Evolutionary conservation across 2,329 filamentous ascomycete genomes (phyloP).

Genomic region (Aaosphaeria arxii): DNA sequence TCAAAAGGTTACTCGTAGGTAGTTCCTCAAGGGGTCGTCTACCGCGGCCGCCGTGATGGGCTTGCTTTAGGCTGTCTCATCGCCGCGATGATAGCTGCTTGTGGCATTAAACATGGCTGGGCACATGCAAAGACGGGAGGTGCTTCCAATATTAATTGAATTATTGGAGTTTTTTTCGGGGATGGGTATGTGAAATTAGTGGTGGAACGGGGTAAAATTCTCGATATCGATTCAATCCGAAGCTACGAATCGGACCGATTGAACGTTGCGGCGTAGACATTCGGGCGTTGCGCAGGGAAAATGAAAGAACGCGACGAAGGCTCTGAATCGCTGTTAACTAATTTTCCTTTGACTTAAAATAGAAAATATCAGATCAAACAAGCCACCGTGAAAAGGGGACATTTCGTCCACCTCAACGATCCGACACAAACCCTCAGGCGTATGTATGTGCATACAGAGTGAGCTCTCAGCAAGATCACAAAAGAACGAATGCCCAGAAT

Average conservation of each 20-base stretch:
- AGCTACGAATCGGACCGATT: neutral
- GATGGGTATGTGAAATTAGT: too few species aligned
- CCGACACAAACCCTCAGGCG: neutral
- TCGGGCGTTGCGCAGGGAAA: too few species aligned
- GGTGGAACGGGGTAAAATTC: neutral
- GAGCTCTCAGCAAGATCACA: neutral
- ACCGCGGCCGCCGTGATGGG: conserved; percentile 4
- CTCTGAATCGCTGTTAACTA: neutral
- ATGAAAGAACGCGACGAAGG: too few species aligned
- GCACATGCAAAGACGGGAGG: neutral
- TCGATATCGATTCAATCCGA: neutral
- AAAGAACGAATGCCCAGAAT: neutral
- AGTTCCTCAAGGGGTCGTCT: too few species aligned
- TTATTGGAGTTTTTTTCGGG: too few species aligned
- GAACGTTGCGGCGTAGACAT: neutral
- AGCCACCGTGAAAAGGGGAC: too few species aligned
- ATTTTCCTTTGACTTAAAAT: neutral
- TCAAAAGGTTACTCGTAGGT: too few species aligned
- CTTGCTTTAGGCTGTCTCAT: conserved; percentile 15
- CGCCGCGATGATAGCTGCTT: neutral
- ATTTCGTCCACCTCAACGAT: too few species aligned
- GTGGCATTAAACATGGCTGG: neutral
- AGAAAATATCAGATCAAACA: neutral
- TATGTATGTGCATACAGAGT: neutral
- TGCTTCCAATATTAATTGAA: too few species aligned